These are phyloP conservation scores for Hyaloscypha bicolor DNA, from an alignment of 495 filamentous ascomycete species.

Conservation along the genomic window DNA sequence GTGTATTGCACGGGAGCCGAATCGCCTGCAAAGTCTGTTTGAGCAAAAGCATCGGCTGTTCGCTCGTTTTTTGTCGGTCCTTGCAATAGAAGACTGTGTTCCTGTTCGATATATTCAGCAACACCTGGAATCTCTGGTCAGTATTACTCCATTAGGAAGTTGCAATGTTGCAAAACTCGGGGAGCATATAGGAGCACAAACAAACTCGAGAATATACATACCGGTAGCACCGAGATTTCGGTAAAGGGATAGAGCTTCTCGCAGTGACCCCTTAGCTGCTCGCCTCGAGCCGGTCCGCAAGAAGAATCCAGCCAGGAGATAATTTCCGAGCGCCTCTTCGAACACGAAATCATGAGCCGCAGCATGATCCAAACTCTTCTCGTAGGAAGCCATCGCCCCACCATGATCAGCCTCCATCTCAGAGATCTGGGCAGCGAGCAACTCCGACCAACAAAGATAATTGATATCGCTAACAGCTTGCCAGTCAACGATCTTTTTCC, in stretches of 20 bases:
- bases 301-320: conserved; percentile 76
- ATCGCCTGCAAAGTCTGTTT: conserved; percentile 71
- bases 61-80: conserved; percentile 61
- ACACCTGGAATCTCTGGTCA: conserved; percentile 53
- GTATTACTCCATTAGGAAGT: background rate
- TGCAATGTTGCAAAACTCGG: background rate
- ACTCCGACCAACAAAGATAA: conserved; percentile 74
- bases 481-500: conserved; percentile 67
- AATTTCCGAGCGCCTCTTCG: conserved; percentile 80
- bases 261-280: conserved; percentile 70
- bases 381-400: conserved; percentile 65
- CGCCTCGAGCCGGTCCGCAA: conserved; percentile 69
- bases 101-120: conserved; percentile 66
- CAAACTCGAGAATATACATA: background rate
- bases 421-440: conserved; percentile 71
- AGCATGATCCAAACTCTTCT: conserved; percentile 78
- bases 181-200: background rate
- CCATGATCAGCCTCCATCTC: conserved; percentile 67
- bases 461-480: conserved; percentile 72
- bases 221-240: conserved; percentile 64
- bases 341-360: conserved; percentile 75
- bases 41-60: conserved; percentile 69
- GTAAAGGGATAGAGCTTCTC: conserved; percentile 75
- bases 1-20: conserved; percentile 57
- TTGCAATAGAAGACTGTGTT: conserved; percentile 72